These are phyloP conservation scores for Micractinium conductrix DNA, from an alignment of 139 green algal species.

Conservation along the genomic window DNA sequence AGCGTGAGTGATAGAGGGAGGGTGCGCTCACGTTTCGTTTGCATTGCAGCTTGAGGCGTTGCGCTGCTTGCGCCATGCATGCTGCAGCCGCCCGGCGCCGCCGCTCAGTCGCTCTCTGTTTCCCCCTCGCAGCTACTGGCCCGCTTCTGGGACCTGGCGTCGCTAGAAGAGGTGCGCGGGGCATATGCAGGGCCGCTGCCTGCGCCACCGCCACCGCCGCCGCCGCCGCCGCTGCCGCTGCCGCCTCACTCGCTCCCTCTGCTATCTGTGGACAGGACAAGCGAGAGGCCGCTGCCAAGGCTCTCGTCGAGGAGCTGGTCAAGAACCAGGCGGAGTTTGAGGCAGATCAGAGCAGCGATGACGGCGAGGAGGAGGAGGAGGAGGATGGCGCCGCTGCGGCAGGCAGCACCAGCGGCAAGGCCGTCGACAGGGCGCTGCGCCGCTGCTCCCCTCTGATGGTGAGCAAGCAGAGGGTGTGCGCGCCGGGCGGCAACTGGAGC, in stretches of 20 bases:
- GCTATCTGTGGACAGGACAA: slow-evolving; percentile 30
- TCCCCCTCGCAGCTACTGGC: slow-evolving; percentile 59
- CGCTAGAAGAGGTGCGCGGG: slow-evolving; percentile 54
- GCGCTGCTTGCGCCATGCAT: neutral
- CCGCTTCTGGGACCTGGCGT: slow-evolving; percentile 82
- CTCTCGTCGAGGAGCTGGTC: slow-evolving; percentile 47
- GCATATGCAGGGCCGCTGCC: neutral
- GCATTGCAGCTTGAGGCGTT: neutral
- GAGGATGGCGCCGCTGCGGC: no score
- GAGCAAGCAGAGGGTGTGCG: neutral
- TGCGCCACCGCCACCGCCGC: neutral
- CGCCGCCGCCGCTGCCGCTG: neutral
- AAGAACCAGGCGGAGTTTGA: slow-evolving; percentile 48
- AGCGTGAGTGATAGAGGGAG: neutral
- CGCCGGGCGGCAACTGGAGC: no score
- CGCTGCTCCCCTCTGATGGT: slow-evolving; percentile 67
- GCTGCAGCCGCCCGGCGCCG: neutral
- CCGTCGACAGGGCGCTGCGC: slow-evolving; percentile 49
- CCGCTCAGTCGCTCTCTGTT: neutral
- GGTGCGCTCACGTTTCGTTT: no score
- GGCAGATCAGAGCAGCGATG: slow-evolving; percentile 2
- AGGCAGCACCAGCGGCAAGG: neutral
- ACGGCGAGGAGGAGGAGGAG: neutral
- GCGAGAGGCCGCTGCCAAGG: slow-evolving; percentile 34
- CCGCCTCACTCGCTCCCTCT: neutral